phyloP scores from a whole-genome alignment of 345 rosid species.

The Punica granatum region DNA sequence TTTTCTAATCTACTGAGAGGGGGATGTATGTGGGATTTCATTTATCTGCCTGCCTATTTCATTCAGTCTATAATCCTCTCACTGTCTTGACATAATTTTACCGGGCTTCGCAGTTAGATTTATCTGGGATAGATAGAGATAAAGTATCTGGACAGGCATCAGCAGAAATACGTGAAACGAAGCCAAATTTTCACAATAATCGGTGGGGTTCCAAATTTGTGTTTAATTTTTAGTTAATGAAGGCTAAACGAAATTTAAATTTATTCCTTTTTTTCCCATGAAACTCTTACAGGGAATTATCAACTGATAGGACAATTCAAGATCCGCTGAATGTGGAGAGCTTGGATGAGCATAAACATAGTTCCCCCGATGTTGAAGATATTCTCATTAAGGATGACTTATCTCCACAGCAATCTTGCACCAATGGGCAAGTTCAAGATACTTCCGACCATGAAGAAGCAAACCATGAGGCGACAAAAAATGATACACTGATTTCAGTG shows the following conservation, averaged over 20 bases:
- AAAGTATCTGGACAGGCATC: conserved; percentile 89
- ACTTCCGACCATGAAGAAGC: conserved; percentile 6
- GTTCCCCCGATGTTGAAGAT: conserved; percentile 11
- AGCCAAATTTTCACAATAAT: conserved; percentile 22
- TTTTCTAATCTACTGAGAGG: background rate
- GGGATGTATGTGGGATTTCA: background rate
- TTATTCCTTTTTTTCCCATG: background rate
- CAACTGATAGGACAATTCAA: conserved; percentile 7
- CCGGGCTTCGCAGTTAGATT: conserved; percentile 46
- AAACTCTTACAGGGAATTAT: conserved; percentile 1
- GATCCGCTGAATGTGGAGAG: conserved; percentile 15
- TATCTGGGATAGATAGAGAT: conserved; percentile 65
- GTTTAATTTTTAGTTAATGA: conserved; percentile 4
- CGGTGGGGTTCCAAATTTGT: conserved; percentile 24
- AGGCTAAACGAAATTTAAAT: background rate
- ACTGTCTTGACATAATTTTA: background rate
- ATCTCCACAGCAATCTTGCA: conserved; percentile 8
- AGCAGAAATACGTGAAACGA: conserved; percentile 38
- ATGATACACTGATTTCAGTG: conserved; percentile 12
- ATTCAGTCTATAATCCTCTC: background rate
- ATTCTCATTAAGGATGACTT: background rate
- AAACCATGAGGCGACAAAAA: conserved; percentile 11
- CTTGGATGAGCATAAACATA: conserved; percentile 11
- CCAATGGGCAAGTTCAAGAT: conserved; percentile 1
- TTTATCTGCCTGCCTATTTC: background rate